phyloP scores from a whole-genome alignment of 495 filamentous ascomycete species.

The Penicillium malachiteum region DNA sequence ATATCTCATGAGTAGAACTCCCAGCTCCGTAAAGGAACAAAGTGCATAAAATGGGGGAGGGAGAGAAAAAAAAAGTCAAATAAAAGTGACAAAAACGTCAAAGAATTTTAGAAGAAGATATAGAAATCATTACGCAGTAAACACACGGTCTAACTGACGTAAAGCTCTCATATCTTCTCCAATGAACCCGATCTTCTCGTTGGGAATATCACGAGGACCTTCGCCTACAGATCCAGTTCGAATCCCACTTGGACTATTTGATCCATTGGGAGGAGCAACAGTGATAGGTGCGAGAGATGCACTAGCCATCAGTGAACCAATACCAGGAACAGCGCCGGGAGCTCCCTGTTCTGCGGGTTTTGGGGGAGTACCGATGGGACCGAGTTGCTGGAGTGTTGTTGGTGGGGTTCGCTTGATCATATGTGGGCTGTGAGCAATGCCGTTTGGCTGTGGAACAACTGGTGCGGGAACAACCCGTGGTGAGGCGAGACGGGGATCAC shows the following conservation, averaged over 20 bases:
- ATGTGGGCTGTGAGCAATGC: constrained; percentile 28
- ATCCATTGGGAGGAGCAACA: constrained; percentile 19
- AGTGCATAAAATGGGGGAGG: neutral
- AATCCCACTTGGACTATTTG: constrained; percentile 12
- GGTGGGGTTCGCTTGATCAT: constrained; percentile 34
- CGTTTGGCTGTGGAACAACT: constrained; percentile 29
- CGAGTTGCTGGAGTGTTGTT: constrained; percentile 17
- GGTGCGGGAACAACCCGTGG: constrained; percentile 35
- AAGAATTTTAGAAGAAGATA: neutral
- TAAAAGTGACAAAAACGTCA: neutral
- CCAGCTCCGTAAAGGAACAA: constrained; percentile 9
- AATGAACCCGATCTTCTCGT: constrained; percentile 59
- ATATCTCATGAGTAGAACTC: constrained; percentile 16
- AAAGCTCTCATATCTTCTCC: constrained; percentile 67
- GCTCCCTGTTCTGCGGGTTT: constrained; percentile 27
- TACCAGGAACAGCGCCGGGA: constrained; percentile 49
- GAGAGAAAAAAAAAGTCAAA: neutral
- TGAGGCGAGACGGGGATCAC: constrained; percentile 38
- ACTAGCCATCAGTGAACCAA: constrained; percentile 52
- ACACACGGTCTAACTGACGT: constrained; percentile 59
- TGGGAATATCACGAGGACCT: constrained; percentile 61
- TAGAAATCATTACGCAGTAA: constrained; percentile 26
- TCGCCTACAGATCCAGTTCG: constrained; percentile 32
- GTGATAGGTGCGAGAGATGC: constrained; percentile 43
- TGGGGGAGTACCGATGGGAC: constrained; percentile 20